phyloP scores from a whole-genome alignment of 1,284 basidiomycete genomes.

The Marasmius sp. region DNA sequence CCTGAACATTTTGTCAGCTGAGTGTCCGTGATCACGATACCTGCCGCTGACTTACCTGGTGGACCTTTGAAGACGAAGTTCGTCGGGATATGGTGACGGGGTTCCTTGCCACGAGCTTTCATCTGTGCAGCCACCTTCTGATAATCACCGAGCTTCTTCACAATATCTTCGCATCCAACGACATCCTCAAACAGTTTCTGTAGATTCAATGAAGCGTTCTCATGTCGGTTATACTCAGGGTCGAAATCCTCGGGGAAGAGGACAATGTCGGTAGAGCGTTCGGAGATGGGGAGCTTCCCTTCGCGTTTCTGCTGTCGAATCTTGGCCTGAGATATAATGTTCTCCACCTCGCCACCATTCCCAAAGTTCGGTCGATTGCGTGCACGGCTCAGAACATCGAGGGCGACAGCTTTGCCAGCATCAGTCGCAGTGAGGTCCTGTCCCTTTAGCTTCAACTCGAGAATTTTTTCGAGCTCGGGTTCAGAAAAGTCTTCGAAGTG shows the following conservation, averaged over 20 bases:
- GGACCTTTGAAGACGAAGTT: constrained; percentile 74
- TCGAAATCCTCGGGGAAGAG: constrained; percentile 66
- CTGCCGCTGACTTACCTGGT: constrained; percentile 43
- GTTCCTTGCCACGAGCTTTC: constrained; percentile 42
- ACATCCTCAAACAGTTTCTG: constrained; percentile 58
- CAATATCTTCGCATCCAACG: constrained; percentile 56
- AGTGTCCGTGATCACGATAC: background rate
- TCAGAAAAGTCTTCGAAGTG: constrained; percentile 64
- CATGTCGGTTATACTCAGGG: constrained; percentile 49
- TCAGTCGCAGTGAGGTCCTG: constrained; percentile 58
- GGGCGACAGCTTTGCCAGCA: constrained; percentile 53
- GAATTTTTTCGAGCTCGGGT: constrained; percentile 46
- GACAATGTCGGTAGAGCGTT: constrained; percentile 37
- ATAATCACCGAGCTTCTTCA: constrained; percentile 46
- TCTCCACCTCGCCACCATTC: constrained; percentile 69
- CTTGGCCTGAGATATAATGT: constrained; percentile 57
- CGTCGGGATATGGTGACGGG: constrained; percentile 54
- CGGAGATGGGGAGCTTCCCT: constrained; percentile 27
- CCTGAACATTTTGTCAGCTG: constrained; percentile 25
- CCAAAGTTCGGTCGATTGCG: constrained; percentile 65
- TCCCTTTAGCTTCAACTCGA: constrained; percentile 54
- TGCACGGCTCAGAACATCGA: constrained; percentile 49
- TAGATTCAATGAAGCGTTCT: constrained; percentile 50
- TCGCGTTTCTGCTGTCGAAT: constrained; percentile 45
- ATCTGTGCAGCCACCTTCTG: constrained; percentile 49